Evolutionary conservation across 2,329 filamentous ascomycete species (phyloP), one percentile per base, ranked within the genome.

Genomic region (Coniella vitis): DNA sequence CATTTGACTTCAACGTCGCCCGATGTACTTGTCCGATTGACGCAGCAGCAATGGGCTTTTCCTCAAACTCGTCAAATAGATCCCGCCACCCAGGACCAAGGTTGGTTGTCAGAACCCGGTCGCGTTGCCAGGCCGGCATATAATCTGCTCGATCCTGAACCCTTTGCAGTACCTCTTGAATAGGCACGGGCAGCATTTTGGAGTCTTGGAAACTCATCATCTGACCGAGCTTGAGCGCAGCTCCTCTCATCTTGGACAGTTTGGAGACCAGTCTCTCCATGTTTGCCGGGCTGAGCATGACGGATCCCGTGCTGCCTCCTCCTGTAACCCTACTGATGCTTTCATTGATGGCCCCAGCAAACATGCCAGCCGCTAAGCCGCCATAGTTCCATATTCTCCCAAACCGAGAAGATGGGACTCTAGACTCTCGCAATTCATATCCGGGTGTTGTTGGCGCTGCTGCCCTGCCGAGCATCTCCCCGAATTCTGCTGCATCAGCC

Each of bases 181-280:
- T 90, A 1, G 87, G 81, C 1, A 79, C 80, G 0, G 93, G 93
- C 9, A 98, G 78, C 82, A 96, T 90, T 66, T 95, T 97, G 34
- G 88, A 83, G 68, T 98, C 93, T 72, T 98, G 93, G 62, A 98
- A 93, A 65, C 90, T 96, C 75, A 98, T 86, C 86, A 97, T 93
- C 70, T 98, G 93, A 1, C 93, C 94, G 21, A 98, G 70, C 70
- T 98, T 98, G 37, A 98, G 73, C n/a, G 93, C 93, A 5, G 93
- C 94, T 34, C 93, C 93, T 60, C 93, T 82, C 93, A 98, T 98
- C 19, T 87, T 86, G 3, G 91, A 97, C 3, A 98, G 76, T 66
- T 94, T 96, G 4, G 88, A 76, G 2, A 98, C 93, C 8, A 98
- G 76, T 41, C 94, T 80, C 63, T 97, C 90, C 79, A 97, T 90